phyloP scores from a whole-genome alignment of 805 yeast genomes.

The Nematodospora valgi region DNA sequence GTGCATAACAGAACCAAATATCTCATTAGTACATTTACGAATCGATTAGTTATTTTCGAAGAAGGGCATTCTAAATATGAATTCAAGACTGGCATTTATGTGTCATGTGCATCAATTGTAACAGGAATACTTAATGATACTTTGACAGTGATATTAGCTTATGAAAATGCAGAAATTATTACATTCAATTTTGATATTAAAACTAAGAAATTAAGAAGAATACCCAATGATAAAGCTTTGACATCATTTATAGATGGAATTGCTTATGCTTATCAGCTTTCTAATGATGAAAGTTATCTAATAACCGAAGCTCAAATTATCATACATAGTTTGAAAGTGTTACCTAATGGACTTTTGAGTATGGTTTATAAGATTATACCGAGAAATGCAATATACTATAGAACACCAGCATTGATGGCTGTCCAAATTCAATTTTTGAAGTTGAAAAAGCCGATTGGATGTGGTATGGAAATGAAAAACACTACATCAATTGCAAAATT shows the following conservation, averaged over 20 bases:
- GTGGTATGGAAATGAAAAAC: background rate
- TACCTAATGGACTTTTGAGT: constrained; percentile 17
- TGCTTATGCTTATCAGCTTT: constrained; percentile 20
- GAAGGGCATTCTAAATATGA: background rate
- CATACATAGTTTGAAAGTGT: constrained; percentile 20
- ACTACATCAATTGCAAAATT: constrained; percentile 22
- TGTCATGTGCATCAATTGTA: constrained; percentile 10
- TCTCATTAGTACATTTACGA: constrained; percentile 7
- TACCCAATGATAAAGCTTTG: constrained; percentile 9
- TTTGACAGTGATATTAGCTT: constrained; percentile 13
- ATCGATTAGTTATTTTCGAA: constrained; percentile 7
- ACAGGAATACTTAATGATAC: constrained; percentile 1
- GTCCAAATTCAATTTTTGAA: constrained; percentile 23
- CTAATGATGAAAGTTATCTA: constrained; percentile 10
- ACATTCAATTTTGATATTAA: constrained; percentile 9
- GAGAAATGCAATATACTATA: constrained; percentile 24
- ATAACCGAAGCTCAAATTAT: constrained; percentile 25
- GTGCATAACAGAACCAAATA: background rate
- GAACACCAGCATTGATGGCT: constrained; percentile 22
- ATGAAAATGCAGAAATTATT: constrained; percentile 20
- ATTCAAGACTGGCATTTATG: constrained; percentile 1
- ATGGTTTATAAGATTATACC: constrained; percentile 24
- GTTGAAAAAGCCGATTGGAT: constrained; percentile 8
- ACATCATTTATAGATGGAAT: constrained; percentile 17
- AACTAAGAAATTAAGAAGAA: background rate